phyloP scores from a whole-genome alignment of 2,329 filamentous ascomycete genomes.

The Neonectria ditissima region DNA sequence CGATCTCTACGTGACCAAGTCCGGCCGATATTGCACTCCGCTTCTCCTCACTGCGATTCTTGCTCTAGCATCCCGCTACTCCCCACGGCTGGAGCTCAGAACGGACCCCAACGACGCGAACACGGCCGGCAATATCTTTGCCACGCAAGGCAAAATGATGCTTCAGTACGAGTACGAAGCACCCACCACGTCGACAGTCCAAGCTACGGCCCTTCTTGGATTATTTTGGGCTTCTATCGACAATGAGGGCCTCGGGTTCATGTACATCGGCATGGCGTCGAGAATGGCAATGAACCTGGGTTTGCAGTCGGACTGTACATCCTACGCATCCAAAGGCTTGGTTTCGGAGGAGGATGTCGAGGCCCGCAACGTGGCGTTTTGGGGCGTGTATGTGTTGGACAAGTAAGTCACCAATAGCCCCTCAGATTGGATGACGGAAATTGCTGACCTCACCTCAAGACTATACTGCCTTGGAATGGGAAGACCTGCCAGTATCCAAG shows the following conservation, averaged over 20 bases:
- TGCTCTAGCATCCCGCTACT: constrained; percentile 25
- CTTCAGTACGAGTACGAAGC: constrained; percentile 27
- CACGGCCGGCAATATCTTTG: constrained; percentile 25
- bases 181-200: constrained; percentile 24
- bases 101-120: constrained; percentile 20
- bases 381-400: constrained; percentile 21
- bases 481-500: constrained; percentile 19
- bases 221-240: constrained; percentile 14
- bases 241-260: constrained; percentile 17
- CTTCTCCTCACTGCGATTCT: constrained; percentile 26
- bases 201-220: constrained; percentile 23
- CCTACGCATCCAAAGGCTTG: constrained; percentile 11
- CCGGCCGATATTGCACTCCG: constrained; percentile 24
- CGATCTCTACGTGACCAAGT: constrained; percentile 18
- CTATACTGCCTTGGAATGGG: constrained; percentile 21
- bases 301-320: constrained; percentile 41
- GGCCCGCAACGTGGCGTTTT: constrained; percentile 17
- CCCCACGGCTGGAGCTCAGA: constrained; percentile 19
- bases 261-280: constrained; percentile 26
- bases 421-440: not conserved
- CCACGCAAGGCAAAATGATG: constrained; percentile 24
- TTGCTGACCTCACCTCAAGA: not conserved
- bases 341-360: constrained; percentile 15
- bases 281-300: constrained; percentile 31
- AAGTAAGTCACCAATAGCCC: not conserved